Conservation (phyloP, 2,329 filamentous ascomycete genomes). For the Fusarium humuli region DNA sequence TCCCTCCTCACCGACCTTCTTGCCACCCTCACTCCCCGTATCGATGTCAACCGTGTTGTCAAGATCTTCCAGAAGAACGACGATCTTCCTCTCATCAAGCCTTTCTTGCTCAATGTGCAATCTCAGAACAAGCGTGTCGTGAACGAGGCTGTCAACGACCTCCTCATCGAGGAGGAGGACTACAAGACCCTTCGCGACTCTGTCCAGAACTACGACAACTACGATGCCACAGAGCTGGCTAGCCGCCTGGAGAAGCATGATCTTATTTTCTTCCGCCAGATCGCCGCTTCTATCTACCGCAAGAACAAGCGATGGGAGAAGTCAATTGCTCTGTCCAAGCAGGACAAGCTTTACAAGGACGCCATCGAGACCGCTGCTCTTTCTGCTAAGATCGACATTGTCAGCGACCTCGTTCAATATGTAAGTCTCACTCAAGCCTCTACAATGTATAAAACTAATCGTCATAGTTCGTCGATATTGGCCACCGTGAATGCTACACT, state of each 20-base stretch:
- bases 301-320: conserved; percentile 99
- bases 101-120: conserved; percentile 96
- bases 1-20: conserved; percentile 95
- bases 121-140: conserved; percentile 97
- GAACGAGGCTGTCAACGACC: conserved; percentile 97
- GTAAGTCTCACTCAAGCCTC: conserved; percentile 71
- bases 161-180: conserved; percentile 98
- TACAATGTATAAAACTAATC: conserved; percentile 48
- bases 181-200: conserved; percentile 99
- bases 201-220: conserved; percentile 99
- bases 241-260: conserved; percentile 96
- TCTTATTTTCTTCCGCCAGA: conserved; percentile 98
- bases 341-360: conserved; percentile 99
- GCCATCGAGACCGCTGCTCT: conserved; percentile 97
- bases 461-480: conserved; percentile 94
- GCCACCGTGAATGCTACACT: conserved; percentile 99
- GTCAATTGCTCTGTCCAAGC: conserved; percentile 96
- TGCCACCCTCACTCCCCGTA: conserved; percentile 88
- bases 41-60: conserved; percentile 99
- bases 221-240: conserved; percentile 93
- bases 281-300: conserved; percentile 97
- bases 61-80: conserved; percentile 99
- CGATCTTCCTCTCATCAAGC: conserved; percentile 98
- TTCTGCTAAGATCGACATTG: conserved; percentile 88
- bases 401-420: conserved; percentile 95